Evolutionary conservation across 1,284 basidiomycete species (phyloP).

Genomic region (Ceratobasidium papillatum): DNA sequence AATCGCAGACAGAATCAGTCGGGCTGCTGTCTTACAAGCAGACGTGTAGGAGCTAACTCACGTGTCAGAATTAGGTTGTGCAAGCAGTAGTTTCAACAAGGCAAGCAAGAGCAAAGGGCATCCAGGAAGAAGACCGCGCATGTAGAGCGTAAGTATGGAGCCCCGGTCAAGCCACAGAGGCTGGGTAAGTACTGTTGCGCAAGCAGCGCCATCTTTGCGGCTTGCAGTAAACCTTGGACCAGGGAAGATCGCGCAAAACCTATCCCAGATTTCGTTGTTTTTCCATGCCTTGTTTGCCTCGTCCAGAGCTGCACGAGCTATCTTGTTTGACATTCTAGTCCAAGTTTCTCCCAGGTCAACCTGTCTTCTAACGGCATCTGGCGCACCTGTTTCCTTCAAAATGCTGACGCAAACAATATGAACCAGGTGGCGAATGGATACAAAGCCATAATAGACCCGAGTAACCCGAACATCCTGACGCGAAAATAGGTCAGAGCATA

Average conservation of each 20-base stretch:
- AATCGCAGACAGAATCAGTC: too few relatives aligned
- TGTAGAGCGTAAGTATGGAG: neutral
- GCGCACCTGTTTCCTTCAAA: neutral
- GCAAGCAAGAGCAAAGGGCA: neutral
- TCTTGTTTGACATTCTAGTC: neutral
- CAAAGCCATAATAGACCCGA: slow-evolving; percentile 9
- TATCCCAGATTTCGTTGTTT: neutral
- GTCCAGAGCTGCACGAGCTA: neutral
- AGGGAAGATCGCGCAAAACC: neutral
- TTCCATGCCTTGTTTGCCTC: neutral
- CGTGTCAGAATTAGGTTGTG: neutral
- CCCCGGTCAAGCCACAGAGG: neutral
- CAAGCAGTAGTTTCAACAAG: neutral
- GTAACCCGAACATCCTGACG: neutral
- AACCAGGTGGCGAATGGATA: slow-evolving; percentile 1
- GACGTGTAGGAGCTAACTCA: too few relatives aligned
- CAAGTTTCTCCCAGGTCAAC: neutral
- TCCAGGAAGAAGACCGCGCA: neutral
- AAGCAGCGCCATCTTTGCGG: neutral
- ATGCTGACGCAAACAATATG: neutral
- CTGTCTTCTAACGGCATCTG: neutral
- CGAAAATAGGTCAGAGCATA: neutral
- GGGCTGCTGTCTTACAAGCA: too few relatives aligned
- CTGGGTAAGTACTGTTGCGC: too few relatives aligned
- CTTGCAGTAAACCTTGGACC: neutral